phyloP scores from a whole-genome alignment of 805 yeast genomes.

The Wickerhamomyces pijperi region DNA sequence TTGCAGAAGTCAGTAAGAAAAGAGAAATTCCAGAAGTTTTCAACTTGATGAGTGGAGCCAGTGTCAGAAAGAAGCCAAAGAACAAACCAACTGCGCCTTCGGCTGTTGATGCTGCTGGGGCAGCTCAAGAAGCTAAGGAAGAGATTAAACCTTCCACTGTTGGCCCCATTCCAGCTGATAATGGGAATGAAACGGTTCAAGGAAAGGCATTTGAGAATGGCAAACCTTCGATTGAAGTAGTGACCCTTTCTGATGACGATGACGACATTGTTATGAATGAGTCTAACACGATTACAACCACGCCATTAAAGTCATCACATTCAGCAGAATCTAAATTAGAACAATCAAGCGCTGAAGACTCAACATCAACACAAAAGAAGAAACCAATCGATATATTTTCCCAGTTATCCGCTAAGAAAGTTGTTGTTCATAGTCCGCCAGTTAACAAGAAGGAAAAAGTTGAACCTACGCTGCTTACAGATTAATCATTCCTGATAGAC shows the following conservation, averaged over 20 bases:
- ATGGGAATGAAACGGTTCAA: no score
- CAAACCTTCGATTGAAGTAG: no score
- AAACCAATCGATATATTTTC: neutral
- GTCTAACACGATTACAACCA: no score
- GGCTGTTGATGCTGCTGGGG: no score
- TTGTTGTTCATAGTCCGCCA: neutral
- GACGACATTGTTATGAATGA: neutral
- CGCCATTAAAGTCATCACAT: no score
- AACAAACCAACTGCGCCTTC: neutral
- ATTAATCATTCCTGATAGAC: no score
- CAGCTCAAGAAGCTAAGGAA: no score
- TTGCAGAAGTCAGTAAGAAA: neutral
- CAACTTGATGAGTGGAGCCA: neutral
- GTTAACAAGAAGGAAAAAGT: neutral
- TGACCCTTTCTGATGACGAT: no score
- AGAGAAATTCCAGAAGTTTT: neutral
- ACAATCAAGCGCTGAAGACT: neutral
- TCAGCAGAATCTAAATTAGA: neutral
- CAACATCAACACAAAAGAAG: neutral
- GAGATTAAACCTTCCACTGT: no score
- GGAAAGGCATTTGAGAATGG: no score
- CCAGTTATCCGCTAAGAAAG: neutral
- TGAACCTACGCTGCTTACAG: neutral
- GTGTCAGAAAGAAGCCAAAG: neutral
- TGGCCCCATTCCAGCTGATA: no score